Evolutionary conservation across 2,329 filamentous ascomycete species (phyloP).

Genomic region (Fusarium sublunatum): DNA sequence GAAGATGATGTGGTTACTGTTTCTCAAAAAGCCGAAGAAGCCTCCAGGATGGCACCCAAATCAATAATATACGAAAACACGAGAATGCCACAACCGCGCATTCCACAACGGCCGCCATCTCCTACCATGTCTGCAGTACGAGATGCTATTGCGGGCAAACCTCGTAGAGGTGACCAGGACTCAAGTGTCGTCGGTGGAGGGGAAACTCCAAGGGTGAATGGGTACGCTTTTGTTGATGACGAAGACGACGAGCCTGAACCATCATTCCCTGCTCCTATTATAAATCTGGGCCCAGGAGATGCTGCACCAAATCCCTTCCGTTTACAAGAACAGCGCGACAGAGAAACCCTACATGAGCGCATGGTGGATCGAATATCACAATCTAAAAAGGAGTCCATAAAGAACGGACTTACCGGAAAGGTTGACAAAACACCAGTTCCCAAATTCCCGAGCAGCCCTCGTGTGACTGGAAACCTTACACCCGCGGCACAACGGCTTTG

Average conservation of each 20-base stretch:
- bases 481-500: constrained; percentile 79
- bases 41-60: constrained; percentile 80
- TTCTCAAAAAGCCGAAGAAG: constrained; percentile 74
- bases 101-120: constrained; percentile 68
- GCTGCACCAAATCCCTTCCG: constrained; percentile 84
- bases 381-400: constrained; percentile 73
- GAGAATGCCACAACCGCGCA: constrained; percentile 69
- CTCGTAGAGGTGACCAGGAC: constrained; percentile 71
- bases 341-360: constrained; percentile 84
- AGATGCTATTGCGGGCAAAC: constrained; percentile 82
- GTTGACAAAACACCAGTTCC: constrained; percentile 72
- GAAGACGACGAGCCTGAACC: constrained; percentile 64
- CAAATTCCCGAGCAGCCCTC: constrained; percentile 74
- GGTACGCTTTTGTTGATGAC: constrained; percentile 94
- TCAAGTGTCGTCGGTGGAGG: constrained; percentile 61
- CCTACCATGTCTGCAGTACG: constrained; percentile 87
- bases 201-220: constrained; percentile 91
- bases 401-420: constrained; percentile 69
- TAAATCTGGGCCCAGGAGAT: constrained; percentile 70
- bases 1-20: constrained; percentile 71
- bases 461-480: constrained; percentile 69
- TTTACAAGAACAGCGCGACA: constrained; percentile 76
- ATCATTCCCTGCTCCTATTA: constrained; percentile 50
- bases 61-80: constrained; percentile 86
- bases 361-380: constrained; percentile 86